Evolutionary conservation across 495 filamentous ascomycete species (phyloP), one percentile per base, ranked within the genome.

Genomic region (Pseudoneurospora amorphoporcata): DNA sequence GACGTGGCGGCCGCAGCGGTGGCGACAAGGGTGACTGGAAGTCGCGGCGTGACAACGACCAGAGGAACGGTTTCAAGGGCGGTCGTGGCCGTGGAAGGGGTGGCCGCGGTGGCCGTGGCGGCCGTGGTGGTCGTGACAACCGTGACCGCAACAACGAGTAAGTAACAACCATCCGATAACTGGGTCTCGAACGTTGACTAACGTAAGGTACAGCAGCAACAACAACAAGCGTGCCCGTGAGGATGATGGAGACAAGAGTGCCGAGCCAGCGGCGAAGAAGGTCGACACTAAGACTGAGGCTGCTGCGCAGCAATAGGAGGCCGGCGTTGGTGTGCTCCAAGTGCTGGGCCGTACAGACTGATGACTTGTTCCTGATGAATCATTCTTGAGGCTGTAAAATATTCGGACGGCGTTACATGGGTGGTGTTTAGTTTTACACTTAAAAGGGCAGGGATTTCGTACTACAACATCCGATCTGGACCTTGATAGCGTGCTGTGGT

Each of bases 1-100:
- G 81, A 73, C 68, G 77, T 72, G 71, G 81, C 17, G 76, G 80
- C 58, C 77, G 82, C 19, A 72, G 73, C 23, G 73, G 77, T 35
- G 77, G 76, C 38, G 74, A 71, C 68, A 77, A 76, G 29, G 72
- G 76, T 47, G 89, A 93, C 82, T 92, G 90, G 89, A 88, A 90
- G 76, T 86, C 88, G 77, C 85, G 91, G 70, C 85, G 90, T 19
- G 86, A 88, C 9, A 83, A 92, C 35, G 90, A 92, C 75, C 87
- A 88, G 75, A 87, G 88, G 77, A 86, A 84, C 43, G 91, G 90
- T 35, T 90, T 90, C 83, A 79, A 77, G 58, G 80, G 80, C 37
- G 73, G 77, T 7, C 75, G 79, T 35, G 79, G 84, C 71, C 80
- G 81, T 19, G 82, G 86, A 16, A 81, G 81, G n/a, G 76, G 81